phyloP scores from a whole-genome alignment of 2,329 filamentous ascomycete genomes.

The Epichloe brachyelytri region DNA sequence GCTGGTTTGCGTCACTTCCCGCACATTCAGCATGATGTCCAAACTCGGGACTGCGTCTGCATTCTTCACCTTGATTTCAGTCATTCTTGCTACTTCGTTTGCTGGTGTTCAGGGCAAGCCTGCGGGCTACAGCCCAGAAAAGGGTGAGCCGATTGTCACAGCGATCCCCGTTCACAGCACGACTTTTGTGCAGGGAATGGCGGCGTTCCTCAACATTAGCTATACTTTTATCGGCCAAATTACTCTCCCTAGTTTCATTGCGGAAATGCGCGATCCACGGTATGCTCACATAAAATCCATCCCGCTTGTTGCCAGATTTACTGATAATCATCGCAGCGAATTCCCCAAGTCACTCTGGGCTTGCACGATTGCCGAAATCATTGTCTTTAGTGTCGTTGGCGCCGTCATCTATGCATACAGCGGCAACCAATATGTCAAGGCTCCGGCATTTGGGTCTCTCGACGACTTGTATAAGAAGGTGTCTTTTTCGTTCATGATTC shows the following conservation, averaged over 20 bases:
- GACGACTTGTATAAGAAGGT: conserved; percentile 73
- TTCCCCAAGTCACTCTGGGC: conserved; percentile 90
- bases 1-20: conserved; percentile 65
- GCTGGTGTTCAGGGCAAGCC: conserved; percentile 65
- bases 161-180: conserved; percentile 56
- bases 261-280: conserved; percentile 67
- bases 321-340: conserved; percentile 40
- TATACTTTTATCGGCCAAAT: conserved; percentile 97
- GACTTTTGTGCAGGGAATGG: conserved; percentile 71
- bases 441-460: conserved; percentile 78
- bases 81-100: conserved; percentile 73
- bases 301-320: neutral
- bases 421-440: conserved; percentile 77
- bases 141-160: conserved; percentile 54
- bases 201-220: conserved; percentile 86
- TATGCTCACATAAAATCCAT: conserved; percentile 11
- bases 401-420: conserved; percentile 75
- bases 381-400: conserved; percentile 76
- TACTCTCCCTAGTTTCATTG: conserved; percentile 86
- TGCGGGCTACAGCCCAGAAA: conserved; percentile 44
- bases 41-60: conserved; percentile 70
- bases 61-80: conserved; percentile 80
- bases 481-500: conserved; percentile 89
- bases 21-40: conserved; percentile 71
- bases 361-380: conserved; percentile 76